Evolutionary conservation across 2,329 filamentous ascomycete genomes (phyloP).

Genomic region (Penicillium expansum): DNA sequence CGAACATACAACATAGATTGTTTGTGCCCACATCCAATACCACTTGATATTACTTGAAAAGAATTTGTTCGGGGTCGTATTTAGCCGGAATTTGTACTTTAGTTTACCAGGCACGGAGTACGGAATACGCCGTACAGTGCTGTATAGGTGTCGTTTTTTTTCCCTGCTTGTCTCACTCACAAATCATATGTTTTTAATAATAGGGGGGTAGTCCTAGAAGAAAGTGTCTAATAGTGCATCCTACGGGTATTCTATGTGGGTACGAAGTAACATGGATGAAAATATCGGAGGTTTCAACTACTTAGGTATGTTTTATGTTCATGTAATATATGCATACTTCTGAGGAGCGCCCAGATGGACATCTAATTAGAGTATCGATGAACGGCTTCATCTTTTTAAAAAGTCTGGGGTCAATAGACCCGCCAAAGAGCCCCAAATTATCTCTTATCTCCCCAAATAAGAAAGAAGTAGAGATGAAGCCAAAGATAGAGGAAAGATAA

Average conservation of each 20-base stretch:
- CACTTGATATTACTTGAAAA: neutral
- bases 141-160: neutral
- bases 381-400: neutral
- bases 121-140: neutral
- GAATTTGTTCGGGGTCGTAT: neutral
- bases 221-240: neutral
- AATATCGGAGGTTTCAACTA: neutral
- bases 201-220: neutral
- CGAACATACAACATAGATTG: slow-evolving; percentile 1
- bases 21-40: neutral
- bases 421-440: neutral
- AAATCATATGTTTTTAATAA: neutral
- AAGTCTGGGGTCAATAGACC: neutral
- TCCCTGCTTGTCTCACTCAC: neutral
- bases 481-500: too few relatives aligned
- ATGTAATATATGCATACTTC: neutral
- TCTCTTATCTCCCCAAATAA: slow-evolving; percentile 6
- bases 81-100: neutral
- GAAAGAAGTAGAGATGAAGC: slow-evolving; percentile 3
- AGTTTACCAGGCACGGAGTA: neutral
- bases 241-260: neutral
- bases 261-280: neutral
- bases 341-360: neutral
- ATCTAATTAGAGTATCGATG: neutral
- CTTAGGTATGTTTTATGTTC: neutral